Base-by-base conservation (phyloP, 768 basidiomycete genomes). In the Calocybe gangraenosa region DNA sequence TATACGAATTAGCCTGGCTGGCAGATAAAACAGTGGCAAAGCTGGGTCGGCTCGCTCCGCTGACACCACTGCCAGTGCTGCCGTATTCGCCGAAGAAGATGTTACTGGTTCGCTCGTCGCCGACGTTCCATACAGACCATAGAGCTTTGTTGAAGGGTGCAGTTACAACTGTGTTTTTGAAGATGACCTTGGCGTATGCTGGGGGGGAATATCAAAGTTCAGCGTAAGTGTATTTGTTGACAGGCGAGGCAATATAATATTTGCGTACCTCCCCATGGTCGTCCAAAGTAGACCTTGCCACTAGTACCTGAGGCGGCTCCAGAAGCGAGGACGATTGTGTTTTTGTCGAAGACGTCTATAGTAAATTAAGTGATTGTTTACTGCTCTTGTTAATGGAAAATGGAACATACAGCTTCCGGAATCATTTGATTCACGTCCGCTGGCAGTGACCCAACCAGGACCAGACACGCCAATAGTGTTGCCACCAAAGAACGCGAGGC, bases 111-210 rank as follows among this genome's bases (percentile, higher is more conserved):
- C 61, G 58, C 10, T 60, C 49, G 39, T 65, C 65, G 7, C 56
- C 65, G 0, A 52, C 35, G 42, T 66, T 63, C 75, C 76, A 79
- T 30, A 66, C 51, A 0, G 71, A 71, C 76, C 76, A 78, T 20
- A 78, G 46, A 1, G 69, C 63, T 2, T 55, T 56, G 36, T 74
- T 70, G 42, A 75, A 52, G 0, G 67, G 67, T 3, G 65, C 67
- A 0, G 55, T 66, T 25, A 78, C 58, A 34, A 64, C 50, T 1
- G 74, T 75, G 53, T 70, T 70, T 36, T 72, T 70, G 65, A 70
- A 76, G 30, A 76, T 67, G 13, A 79, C 75, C 55, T 73, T 73
- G 6, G 73, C 71, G 37, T 58, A 74, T 52, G 68, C 74, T 70
- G 38, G 36, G 34, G 48, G 19, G 13, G 9, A n/a, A n/a, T n/a